Base-by-base conservation (phyloP, 371 early-diverging fungal genomes). In the Actinomortierella wolfii region DNA sequence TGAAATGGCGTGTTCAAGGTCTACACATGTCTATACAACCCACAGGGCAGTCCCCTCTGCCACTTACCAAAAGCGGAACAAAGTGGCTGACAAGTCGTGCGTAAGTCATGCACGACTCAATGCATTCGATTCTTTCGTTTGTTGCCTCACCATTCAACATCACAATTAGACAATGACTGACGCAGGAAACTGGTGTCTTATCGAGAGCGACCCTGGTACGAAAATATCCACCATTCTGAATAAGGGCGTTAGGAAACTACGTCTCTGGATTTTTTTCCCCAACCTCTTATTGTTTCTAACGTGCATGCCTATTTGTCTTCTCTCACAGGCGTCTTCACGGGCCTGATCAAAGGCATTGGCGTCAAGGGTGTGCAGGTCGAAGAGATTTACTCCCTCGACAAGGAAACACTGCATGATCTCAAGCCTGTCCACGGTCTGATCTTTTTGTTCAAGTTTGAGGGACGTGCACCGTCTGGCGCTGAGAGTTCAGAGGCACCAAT, bases 381-480 rank as follows among this genome's bases (percentile, higher is more conserved):
- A 54, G 94, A 95, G 61, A 80, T 94, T 0, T 93, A 85, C 78
- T 88, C 90, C 56, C 78, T 94, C 54, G 93, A 92, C 64, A 70
- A 81, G 14, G 78, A 78, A 9, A 70, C 81, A 1, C 75, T 89
- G 57, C 79, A 79, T 39, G 81, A 85, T 26, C 62, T 93, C 47
- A 85, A 82, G 92, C 87, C 84, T 15, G 80, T 95, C 1, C 90
- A 90, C 78, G 97, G 97, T 8, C 76, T 96, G 29, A 89, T 97
- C 55, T 97, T 97, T 68, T 78, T 96, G 47, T 97, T 97, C 82
- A 94, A 93, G 57, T 95, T 90, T 90, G 84, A 85, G 77, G 79
- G 82, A 34, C 67, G 60, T n/a, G 62, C 54, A 14, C 74, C 74
- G 9, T 18, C 9, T 5, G 51, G 50, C 9, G 77, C 75, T 7